Conservation (phyloP, 805 yeast genomes). For the Cyberlindnera bimundalis region DNA sequence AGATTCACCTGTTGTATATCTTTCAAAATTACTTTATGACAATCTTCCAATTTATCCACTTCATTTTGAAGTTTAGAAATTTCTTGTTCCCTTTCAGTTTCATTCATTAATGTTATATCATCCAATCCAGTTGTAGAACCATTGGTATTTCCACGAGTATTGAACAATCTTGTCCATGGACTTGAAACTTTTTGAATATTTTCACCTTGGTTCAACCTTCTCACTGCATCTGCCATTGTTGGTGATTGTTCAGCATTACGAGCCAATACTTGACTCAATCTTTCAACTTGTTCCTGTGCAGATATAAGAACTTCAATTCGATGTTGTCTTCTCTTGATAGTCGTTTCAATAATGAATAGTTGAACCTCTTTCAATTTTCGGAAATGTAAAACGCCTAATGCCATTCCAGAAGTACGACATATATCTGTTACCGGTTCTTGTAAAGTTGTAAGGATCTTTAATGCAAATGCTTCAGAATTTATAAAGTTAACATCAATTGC, state of each 20-base stretch:
- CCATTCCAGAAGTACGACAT: slow-evolving; percentile 31
- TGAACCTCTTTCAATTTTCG: slow-evolving; percentile 56
- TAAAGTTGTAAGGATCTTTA: slow-evolving; percentile 32
- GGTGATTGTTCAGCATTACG: slow-evolving; percentile 35
- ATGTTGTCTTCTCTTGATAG: slow-evolving; percentile 33
- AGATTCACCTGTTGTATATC: slow-evolving; percentile 37
- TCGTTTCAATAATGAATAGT: slow-evolving; percentile 38
- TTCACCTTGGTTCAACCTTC: slow-evolving; percentile 29
- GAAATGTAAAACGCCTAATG: slow-evolving; percentile 50
- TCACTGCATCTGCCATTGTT: slow-evolving; percentile 31
- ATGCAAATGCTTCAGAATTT: slow-evolving; percentile 41
- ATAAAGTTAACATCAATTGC: slow-evolving; percentile 72
- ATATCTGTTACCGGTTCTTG: slow-evolving; percentile 39
- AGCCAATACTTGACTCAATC: slow-evolving; percentile 32
- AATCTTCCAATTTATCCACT: slow-evolving; percentile 36
- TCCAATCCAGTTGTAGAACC: slow-evolving; percentile 7
- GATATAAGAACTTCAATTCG: slow-evolving; percentile 31
- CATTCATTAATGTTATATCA: slow-evolving; percentile 28
- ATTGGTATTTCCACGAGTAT: slow-evolving; percentile 6
- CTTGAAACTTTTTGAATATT: slow-evolving; percentile 19
- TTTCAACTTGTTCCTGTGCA: slow-evolving; percentile 32
- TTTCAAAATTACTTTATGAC: slow-evolving; percentile 33
- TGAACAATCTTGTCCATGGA: slow-evolving; percentile 27
- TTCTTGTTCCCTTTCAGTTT: slow-evolving; percentile 36
- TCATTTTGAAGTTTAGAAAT: slow-evolving; percentile 34